A percentile compares a stretch with the other conserved stretches of the same genome.
Conservation (phyloP, 306 rosid species). For the Fragaria iinumae region DNA sequence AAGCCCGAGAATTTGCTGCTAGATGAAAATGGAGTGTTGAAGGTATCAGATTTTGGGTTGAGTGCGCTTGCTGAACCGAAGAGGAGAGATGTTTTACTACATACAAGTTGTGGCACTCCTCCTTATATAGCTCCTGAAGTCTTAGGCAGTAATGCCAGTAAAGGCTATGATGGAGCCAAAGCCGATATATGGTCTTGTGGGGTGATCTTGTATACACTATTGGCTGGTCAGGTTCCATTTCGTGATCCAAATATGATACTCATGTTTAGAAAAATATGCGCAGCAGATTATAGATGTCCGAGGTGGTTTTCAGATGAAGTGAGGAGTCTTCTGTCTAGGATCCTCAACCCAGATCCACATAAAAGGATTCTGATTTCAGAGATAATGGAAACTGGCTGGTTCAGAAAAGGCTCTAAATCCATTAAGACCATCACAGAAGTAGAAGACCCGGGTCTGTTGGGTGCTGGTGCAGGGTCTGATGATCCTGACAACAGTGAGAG, state of each 20-base stretch:
- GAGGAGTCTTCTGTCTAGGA: slow-evolving; percentile 33
- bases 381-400: slow-evolving; percentile 44
- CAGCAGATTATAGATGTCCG: slow-evolving; percentile 44
- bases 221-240: slow-evolving; percentile 52
- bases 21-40: slow-evolving; percentile 47
- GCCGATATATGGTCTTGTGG: slow-evolving; percentile 69
- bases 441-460: background rate
- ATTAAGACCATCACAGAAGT: background rate
- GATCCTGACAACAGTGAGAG: background rate
- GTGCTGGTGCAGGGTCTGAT: slow-evolving; percentile 5
- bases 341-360: slow-evolving; percentile 50
- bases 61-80: slow-evolving; percentile 48
- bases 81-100: slow-evolving; percentile 41
- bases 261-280: slow-evolving; percentile 41
- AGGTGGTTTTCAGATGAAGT: slow-evolving; percentile 47
- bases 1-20: slow-evolving; percentile 56
- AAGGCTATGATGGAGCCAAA: slow-evolving; percentile 49
- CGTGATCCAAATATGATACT: slow-evolving; percentile 37
- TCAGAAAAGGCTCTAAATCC: slow-evolving; percentile 33
- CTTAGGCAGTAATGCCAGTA: slow-evolving; percentile 31
- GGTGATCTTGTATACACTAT: slow-evolving; percentile 46
- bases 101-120: slow-evolving; percentile 58
- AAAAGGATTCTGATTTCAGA: slow-evolving; percentile 41
- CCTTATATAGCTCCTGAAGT: slow-evolving; percentile 62
- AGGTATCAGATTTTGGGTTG: slow-evolving; percentile 57